Percentiles rank a stretch among this genome's conserved stretches.
Conservation (phyloP, 2,329 filamentous ascomycete genomes). For the Calonectria multiphialidica region DNA sequence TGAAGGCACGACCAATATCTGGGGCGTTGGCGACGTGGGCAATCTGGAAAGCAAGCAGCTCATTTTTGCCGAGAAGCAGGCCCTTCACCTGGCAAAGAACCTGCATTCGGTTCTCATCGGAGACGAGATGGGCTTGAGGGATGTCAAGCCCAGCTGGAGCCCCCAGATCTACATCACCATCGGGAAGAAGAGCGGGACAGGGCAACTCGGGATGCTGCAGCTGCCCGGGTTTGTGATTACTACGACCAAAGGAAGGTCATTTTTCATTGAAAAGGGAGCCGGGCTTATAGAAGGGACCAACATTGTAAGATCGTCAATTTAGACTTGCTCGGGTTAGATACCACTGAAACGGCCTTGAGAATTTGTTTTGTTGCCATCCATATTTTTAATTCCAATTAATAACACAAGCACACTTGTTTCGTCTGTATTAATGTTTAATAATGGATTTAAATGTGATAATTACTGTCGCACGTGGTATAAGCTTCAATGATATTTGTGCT, state of each 20-base stretch:
- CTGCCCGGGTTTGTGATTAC: not conserved
- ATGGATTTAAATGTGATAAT: not conserved
- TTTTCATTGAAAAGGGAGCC: not conserved
- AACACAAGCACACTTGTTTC: too few species aligned
- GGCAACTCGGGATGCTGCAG: not conserved
- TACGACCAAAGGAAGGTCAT: not conserved
- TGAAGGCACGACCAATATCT: conserved; percentile 38
- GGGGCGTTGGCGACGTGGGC: conserved; percentile 44
- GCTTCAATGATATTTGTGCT: too few species aligned
- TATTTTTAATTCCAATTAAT: not conserved
- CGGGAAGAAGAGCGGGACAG: not conserved
- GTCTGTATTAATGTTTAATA: not conserved
- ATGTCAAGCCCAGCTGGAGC: not conserved
- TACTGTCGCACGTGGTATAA: too few species aligned
- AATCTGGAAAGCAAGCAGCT: not conserved
- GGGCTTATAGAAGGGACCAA: not conserved
- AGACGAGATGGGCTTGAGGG: not conserved
- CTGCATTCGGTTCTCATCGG: not conserved
- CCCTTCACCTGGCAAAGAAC: not conserved
- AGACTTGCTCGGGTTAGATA: not conserved
- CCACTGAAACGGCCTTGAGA: not conserved
- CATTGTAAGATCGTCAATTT: not conserved
- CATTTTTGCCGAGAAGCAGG: not conserved
- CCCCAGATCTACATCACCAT: not conserved
- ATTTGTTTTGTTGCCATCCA: not conserved